Evolutionary conservation across 1,284 basidiomycete genomes (phyloP).

Genomic region (Cutaneotrichosporon dermatis): DNA sequence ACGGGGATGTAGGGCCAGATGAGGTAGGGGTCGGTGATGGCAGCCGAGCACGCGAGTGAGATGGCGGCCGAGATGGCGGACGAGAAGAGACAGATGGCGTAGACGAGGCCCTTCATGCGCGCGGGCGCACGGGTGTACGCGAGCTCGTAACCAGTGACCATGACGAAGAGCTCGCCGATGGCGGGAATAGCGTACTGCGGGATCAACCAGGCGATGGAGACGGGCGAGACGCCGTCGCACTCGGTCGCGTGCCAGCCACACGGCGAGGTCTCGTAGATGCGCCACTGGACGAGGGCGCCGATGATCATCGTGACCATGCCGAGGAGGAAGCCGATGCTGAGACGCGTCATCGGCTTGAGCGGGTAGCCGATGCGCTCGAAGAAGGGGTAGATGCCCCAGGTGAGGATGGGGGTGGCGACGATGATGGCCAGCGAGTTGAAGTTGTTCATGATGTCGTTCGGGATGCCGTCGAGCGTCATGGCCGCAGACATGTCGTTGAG

Average conservation of each 20-base stretch:
- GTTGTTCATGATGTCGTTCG: conserved; percentile 53
- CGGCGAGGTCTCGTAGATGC: conserved; percentile 50
- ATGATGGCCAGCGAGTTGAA: conserved; percentile 53
- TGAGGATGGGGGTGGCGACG: conserved; percentile 51
- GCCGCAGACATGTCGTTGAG: conserved; percentile 49
- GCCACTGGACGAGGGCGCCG: conserved; percentile 51
- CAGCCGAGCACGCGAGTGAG: conserved; percentile 35
- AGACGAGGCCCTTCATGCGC: conserved; percentile 49
- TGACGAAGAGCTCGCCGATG: conserved; percentile 53
- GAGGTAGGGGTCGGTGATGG: conserved; percentile 50
- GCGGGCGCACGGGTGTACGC: conserved; percentile 51
- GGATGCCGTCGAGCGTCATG: conserved; percentile 50
- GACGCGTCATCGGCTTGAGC: conserved; percentile 35
- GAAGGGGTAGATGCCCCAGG: conserved; percentile 50
- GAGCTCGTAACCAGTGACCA: conserved; percentile 53
- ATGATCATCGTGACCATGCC: conserved; percentile 49
- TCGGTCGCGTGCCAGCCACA: conserved; percentile 50
- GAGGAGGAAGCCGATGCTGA: conserved; percentile 39
- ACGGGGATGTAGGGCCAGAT: conserved; percentile 50
- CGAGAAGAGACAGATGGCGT: conserved; percentile 49
- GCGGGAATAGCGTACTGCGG: conserved; percentile 51
- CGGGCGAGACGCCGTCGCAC: conserved; percentile 27
- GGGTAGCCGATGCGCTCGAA: conserved; percentile 45
- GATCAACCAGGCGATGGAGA: conserved; percentile 44
- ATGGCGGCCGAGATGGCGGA: conserved; percentile 51